Base-by-base conservation (phyloP, 2,329 filamentous ascomycete species). In the Clonostachys solani region DNA sequence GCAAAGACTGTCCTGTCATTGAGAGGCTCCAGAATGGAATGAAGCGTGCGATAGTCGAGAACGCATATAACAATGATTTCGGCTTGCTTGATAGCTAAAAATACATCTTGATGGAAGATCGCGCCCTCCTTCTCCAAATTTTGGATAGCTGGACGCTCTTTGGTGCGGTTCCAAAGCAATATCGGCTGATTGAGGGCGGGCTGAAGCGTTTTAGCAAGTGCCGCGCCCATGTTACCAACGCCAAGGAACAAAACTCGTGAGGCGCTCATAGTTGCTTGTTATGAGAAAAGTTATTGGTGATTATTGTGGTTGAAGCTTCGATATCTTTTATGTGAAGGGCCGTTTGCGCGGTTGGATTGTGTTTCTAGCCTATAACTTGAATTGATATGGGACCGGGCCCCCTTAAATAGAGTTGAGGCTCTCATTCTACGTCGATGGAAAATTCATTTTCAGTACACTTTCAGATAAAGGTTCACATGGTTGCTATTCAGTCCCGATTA, bases 181-280 rank as follows among this genome's bases (percentile, higher is more conserved):
- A 55, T 50, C 33, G 53, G 55, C 17, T 55, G 54, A 51, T 63
- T n/a, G 9, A 18, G 29, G 12, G 44, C 15, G 9, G 51, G 36
- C 15, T 53, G 49, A n/a, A 59, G 50, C 43, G 51, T 47, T 6
- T 42, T 18, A 49, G 51, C 52, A 5, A 56, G 44, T 45, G 54
- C 50, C 6, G 51, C 48, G 51, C 56, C 56, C 51, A 60, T 56
- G 50, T 56, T 57, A 49, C 57, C 57, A 42, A 59, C 49, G 49
- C 56, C 55, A 44, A 59, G 51, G 45, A 47, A 51, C 16, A 52
- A 50, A 40, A 59, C 23, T 29, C 23, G 23, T 4, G 23, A 29
- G 23, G 8, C 8, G 10, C 23, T 29, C 23, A 29, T 29, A 9
- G 23, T 29, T 29, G 18, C 8, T 10, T 29, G 1, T 29, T 29